phyloP scores from a whole-genome alignment of 345 rosid species.

The Hirschfeldia incana region DNA sequence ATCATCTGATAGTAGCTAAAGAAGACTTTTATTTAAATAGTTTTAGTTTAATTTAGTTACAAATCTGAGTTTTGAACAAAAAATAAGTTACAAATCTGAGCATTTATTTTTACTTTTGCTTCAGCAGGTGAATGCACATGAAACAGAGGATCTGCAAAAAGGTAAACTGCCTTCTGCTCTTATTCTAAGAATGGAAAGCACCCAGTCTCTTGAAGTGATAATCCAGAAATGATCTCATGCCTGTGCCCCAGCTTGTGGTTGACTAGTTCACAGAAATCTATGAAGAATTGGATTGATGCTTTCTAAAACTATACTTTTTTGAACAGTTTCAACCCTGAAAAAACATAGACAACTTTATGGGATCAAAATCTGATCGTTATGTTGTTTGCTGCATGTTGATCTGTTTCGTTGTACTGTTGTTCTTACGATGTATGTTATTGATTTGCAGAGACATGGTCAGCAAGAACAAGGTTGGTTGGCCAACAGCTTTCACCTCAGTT shows the following conservation, averaged over 20 bases:
- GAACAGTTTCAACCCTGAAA: background rate
- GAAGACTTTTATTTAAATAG: background rate
- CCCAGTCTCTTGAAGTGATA: background rate
- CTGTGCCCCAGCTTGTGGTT: too few relatives aligned
- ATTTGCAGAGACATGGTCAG: constrained; percentile 66
- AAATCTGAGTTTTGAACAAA: too few relatives aligned
- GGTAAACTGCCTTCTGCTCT: constrained; percentile 12
- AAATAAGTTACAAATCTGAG: background rate
- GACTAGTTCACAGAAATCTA: background rate
- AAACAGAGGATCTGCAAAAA: constrained; percentile 30
- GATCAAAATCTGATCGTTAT: background rate
- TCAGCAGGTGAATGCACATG: constrained; percentile 28
- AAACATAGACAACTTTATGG: background rate
- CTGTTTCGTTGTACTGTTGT: constrained; percentile 15
- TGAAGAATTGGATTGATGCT: background rate
- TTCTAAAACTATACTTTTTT: background rate
- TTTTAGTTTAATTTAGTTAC: background rate
- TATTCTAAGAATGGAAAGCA: background rate
- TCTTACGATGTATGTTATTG: constrained; percentile 22
- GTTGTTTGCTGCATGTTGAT: constrained; percentile 21
- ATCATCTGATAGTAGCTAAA: background rate
- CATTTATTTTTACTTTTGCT: background rate
- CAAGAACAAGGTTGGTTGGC: constrained; percentile 61
- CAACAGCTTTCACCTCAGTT: too few relatives aligned
- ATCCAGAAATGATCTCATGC: constrained; percentile 6